Evolutionary conservation across 805 yeast species (phyloP).

Genomic region (Cyberlindnera mississippiensis): DNA sequence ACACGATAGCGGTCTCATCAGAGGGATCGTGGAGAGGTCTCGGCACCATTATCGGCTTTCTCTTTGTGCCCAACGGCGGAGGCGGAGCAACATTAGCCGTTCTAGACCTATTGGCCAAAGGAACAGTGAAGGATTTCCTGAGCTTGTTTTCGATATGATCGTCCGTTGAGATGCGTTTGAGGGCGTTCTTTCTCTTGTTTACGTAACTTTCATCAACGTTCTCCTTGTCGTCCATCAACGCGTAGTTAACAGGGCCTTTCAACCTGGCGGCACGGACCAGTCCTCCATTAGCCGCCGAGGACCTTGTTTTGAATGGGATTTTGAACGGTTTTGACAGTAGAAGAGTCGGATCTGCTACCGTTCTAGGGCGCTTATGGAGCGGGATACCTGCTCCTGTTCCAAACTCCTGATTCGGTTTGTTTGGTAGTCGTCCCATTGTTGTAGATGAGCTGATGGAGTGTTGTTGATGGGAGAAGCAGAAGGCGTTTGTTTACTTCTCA

Average conservation of each 20-base stretch:
- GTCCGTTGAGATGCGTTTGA: constrained; percentile 46
- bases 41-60: constrained; percentile 69
- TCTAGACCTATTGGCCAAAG: constrained; percentile 41
- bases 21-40: constrained; percentile 93
- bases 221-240: constrained; percentile 29
- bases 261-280: constrained; percentile 31
- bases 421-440: constrained; percentile 41
- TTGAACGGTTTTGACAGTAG: constrained; percentile 64
- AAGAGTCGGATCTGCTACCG: constrained; percentile 46
- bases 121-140: constrained; percentile 53
- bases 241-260: constrained; percentile 38
- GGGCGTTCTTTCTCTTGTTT: constrained; percentile 57
- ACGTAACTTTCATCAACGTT: too few relatives aligned
- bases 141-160: constrained; percentile 38
- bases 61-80: constrained; percentile 80
- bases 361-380: constrained; percentile 50
- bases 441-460: too few relatives aligned
- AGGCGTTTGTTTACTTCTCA: constrained; percentile 9
- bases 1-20: constrained; percentile 88
- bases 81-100: constrained; percentile 43
- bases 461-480: background rate
- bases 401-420: constrained; percentile 42
- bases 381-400: constrained; percentile 72
- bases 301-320: constrained; percentile 48
- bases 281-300: constrained; percentile 22